Evolutionary conservation across 73 alveolate genomes (phyloP).

Genomic region (Paramecium sonneborni): DNA sequence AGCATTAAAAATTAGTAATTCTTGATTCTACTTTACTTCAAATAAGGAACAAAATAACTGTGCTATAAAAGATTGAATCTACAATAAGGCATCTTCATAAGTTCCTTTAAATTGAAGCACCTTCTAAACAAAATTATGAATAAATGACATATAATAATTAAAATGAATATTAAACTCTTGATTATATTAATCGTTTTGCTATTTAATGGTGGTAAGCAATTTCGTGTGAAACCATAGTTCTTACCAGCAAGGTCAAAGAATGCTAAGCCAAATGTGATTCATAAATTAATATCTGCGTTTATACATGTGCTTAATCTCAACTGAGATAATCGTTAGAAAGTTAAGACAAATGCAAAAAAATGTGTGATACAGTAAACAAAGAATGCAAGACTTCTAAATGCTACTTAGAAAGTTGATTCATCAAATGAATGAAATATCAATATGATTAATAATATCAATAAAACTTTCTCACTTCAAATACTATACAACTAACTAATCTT

Average conservation of each 20-base stretch:
- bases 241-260: background rate
- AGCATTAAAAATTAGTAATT: background rate
- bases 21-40: background rate
- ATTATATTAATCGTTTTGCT: background rate
- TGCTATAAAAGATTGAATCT: background rate
- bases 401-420: slow-evolving; percentile 3
- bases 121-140: background rate
- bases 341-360: background rate
- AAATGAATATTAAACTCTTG: slow-evolving; percentile 14
- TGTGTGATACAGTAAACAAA: slow-evolving; percentile 1
- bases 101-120: background rate
- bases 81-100: background rate
- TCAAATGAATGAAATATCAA: background rate
- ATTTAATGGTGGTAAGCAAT: background rate
- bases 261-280: slow-evolving; percentile 15
- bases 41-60: background rate
- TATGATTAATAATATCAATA: background rate
- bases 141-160: background rate
- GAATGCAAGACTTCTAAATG: slow-evolving; percentile 12
- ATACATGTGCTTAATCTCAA: slow-evolving; percentile 6
- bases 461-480: background rate
- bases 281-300: background rate
- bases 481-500: background rate
- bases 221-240: background rate
- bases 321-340: slow-evolving; percentile 20